Base-by-base conservation (phyloP, 768 basidiomycete species). In the Clathrus columnatus region DNA sequence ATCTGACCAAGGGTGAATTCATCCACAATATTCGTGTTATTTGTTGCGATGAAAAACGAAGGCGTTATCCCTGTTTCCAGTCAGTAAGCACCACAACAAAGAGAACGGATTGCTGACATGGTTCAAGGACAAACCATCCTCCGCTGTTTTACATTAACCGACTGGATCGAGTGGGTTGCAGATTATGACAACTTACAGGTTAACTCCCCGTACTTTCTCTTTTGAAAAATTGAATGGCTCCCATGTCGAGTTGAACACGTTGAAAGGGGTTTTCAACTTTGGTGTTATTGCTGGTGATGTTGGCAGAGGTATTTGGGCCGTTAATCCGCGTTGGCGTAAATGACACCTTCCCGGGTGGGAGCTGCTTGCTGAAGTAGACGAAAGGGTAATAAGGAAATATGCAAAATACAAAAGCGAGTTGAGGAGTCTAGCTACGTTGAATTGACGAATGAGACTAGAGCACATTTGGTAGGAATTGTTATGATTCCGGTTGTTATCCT, bases 61-160 rank as follows among this genome's bases (percentile, higher is more conserved):
- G 86, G 86, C 1, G 84, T 87, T 54, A 88, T 87, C 86, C 86
- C 87, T 28, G 85, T 84, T 82, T 86, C 56, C 11, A 30, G 16
- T 53, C 41, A 41, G 48, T 54, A 21, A 46, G 5, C 29, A 17
- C 29, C 27, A 28, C 4, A 44, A n/a, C 23, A 20, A 7, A 21
- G 23, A 14, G 26, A 48, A 7, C 7, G n/a, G n/a, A n/a, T n/a
- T n/a, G 5, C 16, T 27, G 36, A 54, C 59, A 45, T 26, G 57
- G 57, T 44, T 83, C 82, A 1, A 83, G 67, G 16, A 83, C 79
- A 56, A 83, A 75, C 82, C 82, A 83, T 1, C 81, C 81, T 16
- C 81, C 81, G 26, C 81, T 80, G 58, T 11, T 48, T 28, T 1
- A 47, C 24, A 43, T 24, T 29, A 20, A 52, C 50, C 20, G 44